Evolutionary conservation across 2,329 filamentous ascomycete genomes (phyloP).

Genomic region (Knufia fluminis): DNA sequence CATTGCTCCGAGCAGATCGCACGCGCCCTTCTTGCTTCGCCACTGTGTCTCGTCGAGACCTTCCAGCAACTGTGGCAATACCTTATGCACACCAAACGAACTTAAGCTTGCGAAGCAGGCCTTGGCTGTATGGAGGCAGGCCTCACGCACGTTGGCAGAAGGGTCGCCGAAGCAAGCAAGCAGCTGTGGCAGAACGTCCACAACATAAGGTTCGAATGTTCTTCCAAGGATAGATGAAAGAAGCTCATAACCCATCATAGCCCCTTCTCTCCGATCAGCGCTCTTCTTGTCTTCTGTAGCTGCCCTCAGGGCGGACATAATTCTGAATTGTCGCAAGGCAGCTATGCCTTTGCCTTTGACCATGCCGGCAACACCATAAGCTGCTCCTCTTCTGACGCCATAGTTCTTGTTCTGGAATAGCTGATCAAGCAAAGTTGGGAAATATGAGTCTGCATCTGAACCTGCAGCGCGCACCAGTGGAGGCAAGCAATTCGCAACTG

Average conservation of each 20-base stretch:
- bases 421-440: constrained; percentile 69
- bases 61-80: constrained; percentile 80
- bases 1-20: constrained; percentile 94
- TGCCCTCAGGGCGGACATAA: constrained; percentile 69
- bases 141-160: constrained; percentile 81
- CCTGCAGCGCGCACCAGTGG: constrained; percentile 76
- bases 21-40: constrained; percentile 97
- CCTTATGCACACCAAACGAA: constrained; percentile 91
- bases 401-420: constrained; percentile 85
- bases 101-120: constrained; percentile 87
- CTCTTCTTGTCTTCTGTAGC: constrained; percentile 96
- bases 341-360: constrained; percentile 79
- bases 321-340: constrained; percentile 71
- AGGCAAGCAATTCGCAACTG: constrained; percentile 86
- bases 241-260: constrained; percentile 82
- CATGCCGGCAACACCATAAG: constrained; percentile 87
- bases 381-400: constrained; percentile 82
- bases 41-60: constrained; percentile 93
- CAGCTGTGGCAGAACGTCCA: constrained; percentile 86
- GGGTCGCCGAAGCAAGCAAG: constrained; percentile 81
- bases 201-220: constrained; percentile 91
- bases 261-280: constrained; percentile 74
- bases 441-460: constrained; percentile 69
- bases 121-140: constrained; percentile 86
- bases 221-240: constrained; percentile 77